phyloP scores from a whole-genome alignment of 1,284 basidiomycete species.

The Rhodotorula sp. region DNA sequence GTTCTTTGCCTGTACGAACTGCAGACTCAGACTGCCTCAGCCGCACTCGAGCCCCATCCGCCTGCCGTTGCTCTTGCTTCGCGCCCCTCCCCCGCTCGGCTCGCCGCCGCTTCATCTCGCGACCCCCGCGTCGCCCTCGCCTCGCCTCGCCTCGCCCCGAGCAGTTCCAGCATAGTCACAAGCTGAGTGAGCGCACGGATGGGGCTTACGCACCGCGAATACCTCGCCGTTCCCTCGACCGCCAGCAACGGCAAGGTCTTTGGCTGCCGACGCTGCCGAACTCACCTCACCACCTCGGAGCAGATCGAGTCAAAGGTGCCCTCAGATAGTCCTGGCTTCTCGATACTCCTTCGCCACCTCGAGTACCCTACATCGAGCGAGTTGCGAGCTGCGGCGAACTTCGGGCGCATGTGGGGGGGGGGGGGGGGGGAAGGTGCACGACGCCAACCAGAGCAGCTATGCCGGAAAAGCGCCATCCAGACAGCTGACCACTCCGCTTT shows the following conservation, averaged over 20 bases:
- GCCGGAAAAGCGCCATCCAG: no score
- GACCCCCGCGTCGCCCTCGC: not conserved
- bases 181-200: conserved; percentile 3
- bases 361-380: accelerated
- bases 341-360: no score
- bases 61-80: no score
- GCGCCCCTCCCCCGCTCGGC: no score
- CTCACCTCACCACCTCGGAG: conserved; percentile 89
- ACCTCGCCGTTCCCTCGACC: conserved; percentile 34
- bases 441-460: no score
- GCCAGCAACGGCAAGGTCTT: conserved; percentile 61
- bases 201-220: conserved; percentile 43
- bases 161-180: no score
- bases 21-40: no score
- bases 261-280: conserved; percentile 85
- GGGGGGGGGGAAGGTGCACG: no score
- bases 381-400: not conserved
- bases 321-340: conserved; percentile 21
- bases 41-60: no score
- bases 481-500: not conserved
- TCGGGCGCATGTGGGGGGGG: not conserved
- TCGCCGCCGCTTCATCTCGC: no score
- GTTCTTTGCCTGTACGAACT: no score
- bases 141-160: not conserved
- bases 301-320: conserved; percentile 86